Conservation (phyloP, 2,329 filamentous ascomycete species). For the Cylindrodendrum hubeiense region DNA sequence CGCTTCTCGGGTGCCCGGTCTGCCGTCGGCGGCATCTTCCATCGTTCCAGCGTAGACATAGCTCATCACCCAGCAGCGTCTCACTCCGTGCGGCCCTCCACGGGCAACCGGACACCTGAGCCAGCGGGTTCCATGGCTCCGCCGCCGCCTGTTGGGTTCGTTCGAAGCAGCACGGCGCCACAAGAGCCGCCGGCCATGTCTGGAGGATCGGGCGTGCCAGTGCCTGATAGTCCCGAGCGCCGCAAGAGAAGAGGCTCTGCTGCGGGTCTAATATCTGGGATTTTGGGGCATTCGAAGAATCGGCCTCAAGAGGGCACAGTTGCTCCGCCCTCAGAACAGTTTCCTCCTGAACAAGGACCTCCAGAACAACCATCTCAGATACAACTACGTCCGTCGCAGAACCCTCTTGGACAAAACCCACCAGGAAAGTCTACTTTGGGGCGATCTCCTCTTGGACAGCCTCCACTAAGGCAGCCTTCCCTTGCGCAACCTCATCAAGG, state of each 20-base stretch:
- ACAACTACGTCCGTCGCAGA: conserved; percentile 29
- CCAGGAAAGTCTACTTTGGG: conserved; percentile 7
- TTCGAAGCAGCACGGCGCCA: conserved; percentile 39
- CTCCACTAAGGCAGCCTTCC: background rate
- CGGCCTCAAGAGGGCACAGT: conserved; percentile 18
- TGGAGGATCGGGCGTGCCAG: conserved; percentile 5
- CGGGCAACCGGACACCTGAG: conserved; percentile 25
- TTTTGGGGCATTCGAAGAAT: conserved; percentile 44
- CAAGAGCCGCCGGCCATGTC: conserved; percentile 31
- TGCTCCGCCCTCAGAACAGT: conserved; percentile 23
- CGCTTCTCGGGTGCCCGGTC: conserved; percentile 58
- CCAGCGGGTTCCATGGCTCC: conserved; percentile 27
- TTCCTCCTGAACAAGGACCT: background rate
- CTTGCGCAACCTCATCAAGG: background rate
- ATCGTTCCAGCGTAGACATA: conserved; percentile 36
- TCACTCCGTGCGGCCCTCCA: conserved; percentile 30
- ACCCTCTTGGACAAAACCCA: conserved; percentile 23
- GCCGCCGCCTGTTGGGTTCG: conserved; percentile 25
- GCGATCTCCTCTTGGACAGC: conserved; percentile 10
- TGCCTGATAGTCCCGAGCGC: conserved; percentile 30
- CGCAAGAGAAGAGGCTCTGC: conserved; percentile 47
- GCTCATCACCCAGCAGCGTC: conserved; percentile 35
- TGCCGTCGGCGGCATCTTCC: conserved; percentile 46
- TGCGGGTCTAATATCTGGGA: conserved; percentile 45
- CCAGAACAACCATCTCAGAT: conserved; percentile 9